phyloP scores from a whole-genome alignment of 805 yeast species.

The Candida gorgasii region DNA sequence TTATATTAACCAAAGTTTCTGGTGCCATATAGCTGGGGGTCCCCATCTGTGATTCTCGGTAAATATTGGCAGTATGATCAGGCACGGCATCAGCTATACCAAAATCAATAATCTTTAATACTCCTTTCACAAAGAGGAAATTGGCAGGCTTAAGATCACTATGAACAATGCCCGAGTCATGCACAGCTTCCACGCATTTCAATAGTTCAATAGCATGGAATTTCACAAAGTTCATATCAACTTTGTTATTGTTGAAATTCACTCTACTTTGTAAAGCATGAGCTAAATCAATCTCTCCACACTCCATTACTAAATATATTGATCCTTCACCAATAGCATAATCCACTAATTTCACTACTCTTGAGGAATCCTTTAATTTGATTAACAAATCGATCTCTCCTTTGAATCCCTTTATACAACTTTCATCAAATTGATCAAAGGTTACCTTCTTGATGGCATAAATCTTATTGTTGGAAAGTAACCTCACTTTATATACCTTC shows the following conservation, averaged over 20 bases:
- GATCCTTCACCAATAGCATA: constrained; percentile 66
- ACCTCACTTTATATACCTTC: constrained; percentile 78
- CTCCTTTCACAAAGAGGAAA: constrained; percentile 79
- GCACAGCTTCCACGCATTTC: constrained; percentile 86
- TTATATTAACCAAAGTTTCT: constrained; percentile 75
- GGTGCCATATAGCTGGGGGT: constrained; percentile 99
- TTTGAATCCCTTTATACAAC: constrained; percentile 75
- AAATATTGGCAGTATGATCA: constrained; percentile 86
- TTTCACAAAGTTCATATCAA: constrained; percentile 76
- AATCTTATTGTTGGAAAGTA: constrained; percentile 48
- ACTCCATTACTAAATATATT: constrained; percentile 83
- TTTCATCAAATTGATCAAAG: constrained; percentile 77
- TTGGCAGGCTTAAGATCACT: constrained; percentile 74
- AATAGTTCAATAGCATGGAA: constrained; percentile 78
- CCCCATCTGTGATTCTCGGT: constrained; percentile 88
- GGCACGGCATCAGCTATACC: constrained; percentile 95
- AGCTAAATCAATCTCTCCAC: constrained; percentile 90
- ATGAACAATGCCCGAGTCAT: constrained; percentile 80
- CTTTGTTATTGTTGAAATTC: constrained; percentile 22
- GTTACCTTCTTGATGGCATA: constrained; percentile 82
- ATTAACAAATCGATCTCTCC: constrained; percentile 83
- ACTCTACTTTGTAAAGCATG: constrained; percentile 66
- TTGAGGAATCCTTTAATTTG: constrained; percentile 53
- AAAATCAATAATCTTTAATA: constrained; percentile 87
- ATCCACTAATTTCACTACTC: constrained; percentile 81